phyloP scores from a whole-genome alignment of 495 filamentous ascomycete genomes.

The Xylaria cubensis region DNA sequence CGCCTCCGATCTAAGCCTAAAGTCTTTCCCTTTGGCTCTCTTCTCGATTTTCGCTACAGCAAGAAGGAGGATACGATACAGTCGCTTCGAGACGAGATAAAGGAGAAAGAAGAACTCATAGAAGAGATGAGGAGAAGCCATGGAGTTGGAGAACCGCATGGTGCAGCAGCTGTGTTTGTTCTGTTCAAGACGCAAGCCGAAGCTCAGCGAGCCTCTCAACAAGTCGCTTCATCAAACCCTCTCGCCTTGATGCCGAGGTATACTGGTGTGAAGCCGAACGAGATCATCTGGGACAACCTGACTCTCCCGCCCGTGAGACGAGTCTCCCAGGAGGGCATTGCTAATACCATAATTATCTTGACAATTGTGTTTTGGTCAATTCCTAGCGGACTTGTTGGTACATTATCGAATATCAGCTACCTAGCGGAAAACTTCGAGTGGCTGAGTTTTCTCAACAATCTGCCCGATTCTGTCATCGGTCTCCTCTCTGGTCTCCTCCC shows the following conservation, averaged over 20 bases:
- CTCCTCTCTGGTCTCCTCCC: conserved; percentile 83
- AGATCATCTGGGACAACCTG: conserved; percentile 85
- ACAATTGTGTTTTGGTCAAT: conserved; percentile 92
- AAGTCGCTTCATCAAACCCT: conserved; percentile 77
- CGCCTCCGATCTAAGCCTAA: conserved; percentile 59
- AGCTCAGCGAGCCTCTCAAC: conserved; percentile 84
- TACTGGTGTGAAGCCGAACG: conserved; percentile 76
- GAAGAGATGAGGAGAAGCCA: conserved; percentile 69
- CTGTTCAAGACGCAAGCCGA: conserved; percentile 79
- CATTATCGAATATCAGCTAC: conserved; percentile 77
- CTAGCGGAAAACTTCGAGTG: conserved; percentile 67
- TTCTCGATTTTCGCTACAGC: not conserved
- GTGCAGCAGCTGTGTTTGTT: conserved; percentile 68
- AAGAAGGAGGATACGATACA: conserved; percentile 82
- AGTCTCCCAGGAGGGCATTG: conserved; percentile 69
- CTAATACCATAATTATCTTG: conserved; percentile 67
- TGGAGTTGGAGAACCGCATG: conserved; percentile 63
- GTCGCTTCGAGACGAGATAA: conserved; percentile 78
- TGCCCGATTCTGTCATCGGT: conserved; percentile 70
- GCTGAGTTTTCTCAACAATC: conserved; percentile 69
- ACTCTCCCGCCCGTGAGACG: conserved; percentile 82
- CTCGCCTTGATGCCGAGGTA: conserved; percentile 86
- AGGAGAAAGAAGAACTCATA: conserved; percentile 75
- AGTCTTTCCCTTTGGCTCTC: conserved; percentile 54
- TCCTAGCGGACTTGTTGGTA: conserved; percentile 78